Evolutionary conservation across 306 rosid species (phyloP).

Genomic region (Argentina anserina): DNA sequence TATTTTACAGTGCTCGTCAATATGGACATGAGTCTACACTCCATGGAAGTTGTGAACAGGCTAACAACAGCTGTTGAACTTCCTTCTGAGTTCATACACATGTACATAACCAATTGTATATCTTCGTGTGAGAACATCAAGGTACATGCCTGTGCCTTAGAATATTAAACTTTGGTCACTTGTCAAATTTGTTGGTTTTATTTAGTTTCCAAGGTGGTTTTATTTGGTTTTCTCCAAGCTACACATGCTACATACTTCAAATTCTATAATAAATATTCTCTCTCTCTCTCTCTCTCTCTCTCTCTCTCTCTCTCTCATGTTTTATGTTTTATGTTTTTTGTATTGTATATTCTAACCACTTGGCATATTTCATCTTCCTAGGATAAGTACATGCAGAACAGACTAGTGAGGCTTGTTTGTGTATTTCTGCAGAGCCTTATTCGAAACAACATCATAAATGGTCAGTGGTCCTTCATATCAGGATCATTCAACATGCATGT

Average conservation of each 20-base stretch:
- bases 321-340: not conserved
- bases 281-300: not conserved
- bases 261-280: too few relatives aligned
- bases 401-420: slow-evolving; percentile 96
- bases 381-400: slow-evolving; percentile 99
- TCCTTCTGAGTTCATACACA: slow-evolving; percentile 88
- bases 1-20: slow-evolving; percentile 95
- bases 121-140: slow-evolving; percentile 94
- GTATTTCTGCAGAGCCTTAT: slow-evolving; percentile 96
- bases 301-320: not conserved
- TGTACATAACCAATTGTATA: slow-evolving; percentile 97
- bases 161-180: not conserved
- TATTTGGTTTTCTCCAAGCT: not conserved
- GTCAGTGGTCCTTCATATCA: slow-evolving; percentile 44
- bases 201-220: not conserved
- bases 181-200: not conserved
- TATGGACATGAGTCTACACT: slow-evolving; percentile 99
- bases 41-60: slow-evolving; percentile 99
- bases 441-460: slow-evolving; percentile 89
- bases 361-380: slow-evolving; percentile 26
- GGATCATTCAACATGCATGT: not conserved
- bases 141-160: slow-evolving; percentile 37
- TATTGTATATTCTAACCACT: not conserved
- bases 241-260: not conserved
- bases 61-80: slow-evolving; percentile 96